Evolutionary conservation across 192 early-diverging fungal genomes (phyloP).

Genomic region (Umbelopsis sp.): DNA sequence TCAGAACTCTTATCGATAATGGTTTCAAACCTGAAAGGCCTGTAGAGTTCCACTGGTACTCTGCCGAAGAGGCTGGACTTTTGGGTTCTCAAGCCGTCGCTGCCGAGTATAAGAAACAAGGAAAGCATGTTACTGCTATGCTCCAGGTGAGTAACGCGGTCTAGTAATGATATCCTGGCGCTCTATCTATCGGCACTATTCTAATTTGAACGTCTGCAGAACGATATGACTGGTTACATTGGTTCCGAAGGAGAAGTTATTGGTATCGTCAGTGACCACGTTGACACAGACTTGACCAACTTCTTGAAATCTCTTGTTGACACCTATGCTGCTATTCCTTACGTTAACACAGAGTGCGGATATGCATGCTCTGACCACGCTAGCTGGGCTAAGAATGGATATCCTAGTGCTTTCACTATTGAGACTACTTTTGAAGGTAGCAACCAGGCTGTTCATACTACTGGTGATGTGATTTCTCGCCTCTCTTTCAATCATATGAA

Average conservation of each 20-base stretch:
- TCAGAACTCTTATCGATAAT: conserved; percentile 68
- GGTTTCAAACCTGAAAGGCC: conserved; percentile 71
- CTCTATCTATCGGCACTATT: neutral
- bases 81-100: conserved; percentile 88
- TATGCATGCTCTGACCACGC: conserved; percentile 87
- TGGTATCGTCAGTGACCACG: conserved; percentile 84
- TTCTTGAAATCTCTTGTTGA: conserved; percentile 61
- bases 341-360: conserved; percentile 79
- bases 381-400: conserved; percentile 88
- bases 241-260: conserved; percentile 62
- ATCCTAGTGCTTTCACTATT: conserved; percentile 82
- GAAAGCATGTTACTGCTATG: conserved; percentile 70
- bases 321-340: conserved; percentile 68
- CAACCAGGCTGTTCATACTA: conserved; percentile 86
- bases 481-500: conserved; percentile 88
- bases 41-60: conserved; percentile 98
- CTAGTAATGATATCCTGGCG: neutral
- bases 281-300: conserved; percentile 59
- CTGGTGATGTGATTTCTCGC: conserved; percentile 72
- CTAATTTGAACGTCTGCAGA: conserved; percentile 30
- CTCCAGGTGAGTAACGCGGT: conserved; percentile 57
- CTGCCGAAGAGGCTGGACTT: conserved; percentile 88
- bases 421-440: conserved; percentile 71
- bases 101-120: conserved; percentile 59
- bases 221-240: conserved; percentile 94